Percentiles rank a stretch among this genome's conserved stretches.
Evolutionary conservation across 345 rosid genomes (phyloP).

Genomic region (Luvunga scandens): DNA sequence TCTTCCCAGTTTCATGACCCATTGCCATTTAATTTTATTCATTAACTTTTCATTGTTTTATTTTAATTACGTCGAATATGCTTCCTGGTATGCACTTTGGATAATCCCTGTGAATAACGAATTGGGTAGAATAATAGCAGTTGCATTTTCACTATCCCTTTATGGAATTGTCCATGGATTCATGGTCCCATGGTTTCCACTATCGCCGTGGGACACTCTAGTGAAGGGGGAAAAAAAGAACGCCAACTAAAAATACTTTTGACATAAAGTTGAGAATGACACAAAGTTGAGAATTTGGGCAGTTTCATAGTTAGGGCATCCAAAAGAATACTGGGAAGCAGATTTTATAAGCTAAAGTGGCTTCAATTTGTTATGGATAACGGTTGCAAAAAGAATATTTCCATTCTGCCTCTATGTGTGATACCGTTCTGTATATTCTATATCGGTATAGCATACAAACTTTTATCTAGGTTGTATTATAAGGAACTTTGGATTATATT

Average conservation of each 20-base stretch:
- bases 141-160: not conserved
- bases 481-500: not conserved
- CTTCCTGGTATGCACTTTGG: not conserved
- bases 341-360: not conserved
- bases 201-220: not conserved
- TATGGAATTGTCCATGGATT: not conserved
- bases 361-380: not conserved
- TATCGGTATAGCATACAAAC: not conserved
- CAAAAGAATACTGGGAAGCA: not conserved
- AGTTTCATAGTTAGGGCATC: not conserved
- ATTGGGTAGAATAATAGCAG: not conserved
- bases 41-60: not conserved
- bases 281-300: not conserved
- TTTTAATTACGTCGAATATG: not conserved
- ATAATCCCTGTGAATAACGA: not conserved
- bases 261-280: not conserved
- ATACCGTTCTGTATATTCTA: not conserved
- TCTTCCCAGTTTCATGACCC: slow-evolving; percentile 1
- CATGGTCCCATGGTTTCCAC: slow-evolving; percentile 12
- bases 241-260: not conserved
- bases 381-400: not conserved
- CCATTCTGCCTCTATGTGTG: not conserved
- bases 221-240: too few species aligned
- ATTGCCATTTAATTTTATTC: not conserved
- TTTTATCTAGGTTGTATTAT: not conserved